Evolutionary conservation across 2,329 filamentous ascomycete genomes (phyloP).

Genomic region (Monosporascus sp.): DNA sequence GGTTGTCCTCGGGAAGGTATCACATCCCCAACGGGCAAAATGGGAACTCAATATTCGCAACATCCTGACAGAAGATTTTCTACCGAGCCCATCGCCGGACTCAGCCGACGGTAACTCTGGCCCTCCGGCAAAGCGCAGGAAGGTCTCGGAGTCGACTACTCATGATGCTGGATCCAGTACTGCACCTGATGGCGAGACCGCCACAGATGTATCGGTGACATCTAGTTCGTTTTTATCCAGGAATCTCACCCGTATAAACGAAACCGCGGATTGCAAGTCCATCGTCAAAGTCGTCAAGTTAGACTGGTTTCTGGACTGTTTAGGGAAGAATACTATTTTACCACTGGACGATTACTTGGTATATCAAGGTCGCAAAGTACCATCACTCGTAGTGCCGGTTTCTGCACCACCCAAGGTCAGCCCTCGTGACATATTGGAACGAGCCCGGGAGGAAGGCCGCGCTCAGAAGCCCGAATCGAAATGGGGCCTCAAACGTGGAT

Average conservation of each 20-base stretch:
- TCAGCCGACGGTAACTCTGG: constrained; percentile 6
- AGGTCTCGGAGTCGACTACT: constrained; percentile 28
- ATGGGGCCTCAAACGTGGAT: background rate
- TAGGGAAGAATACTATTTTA: constrained; percentile 38
- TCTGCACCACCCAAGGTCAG: constrained; percentile 5
- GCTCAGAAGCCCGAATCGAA: constrained; percentile 10
- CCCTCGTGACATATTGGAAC: constrained; percentile 24
- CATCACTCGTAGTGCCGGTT: constrained; percentile 5
- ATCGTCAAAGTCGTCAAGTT: constrained; percentile 52
- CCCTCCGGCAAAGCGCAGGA: constrained; percentile 28
- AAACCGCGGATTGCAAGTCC: constrained; percentile 9
- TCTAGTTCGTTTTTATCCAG: constrained; percentile 6
- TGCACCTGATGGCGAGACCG: constrained; percentile 19
- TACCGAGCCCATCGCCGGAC: background rate
- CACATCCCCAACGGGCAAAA: constrained; percentile 62
- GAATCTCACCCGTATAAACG: background rate
- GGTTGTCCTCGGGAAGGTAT: constrained; percentile 69
- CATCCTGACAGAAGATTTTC: constrained; percentile 50
- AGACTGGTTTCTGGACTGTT: constrained; percentile 52
- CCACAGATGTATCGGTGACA: background rate
- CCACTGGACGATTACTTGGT: constrained; percentile 48
- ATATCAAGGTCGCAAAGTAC: constrained; percentile 42
- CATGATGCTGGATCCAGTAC: constrained; percentile 20
- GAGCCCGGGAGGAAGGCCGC: constrained; percentile 21
- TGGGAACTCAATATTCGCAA: constrained; percentile 71